Evolutionary conservation across 2,329 filamentous ascomycete species (phyloP), one percentile per base, ranked within the genome.

Genomic region (Metarhizium brunneum): DNA sequence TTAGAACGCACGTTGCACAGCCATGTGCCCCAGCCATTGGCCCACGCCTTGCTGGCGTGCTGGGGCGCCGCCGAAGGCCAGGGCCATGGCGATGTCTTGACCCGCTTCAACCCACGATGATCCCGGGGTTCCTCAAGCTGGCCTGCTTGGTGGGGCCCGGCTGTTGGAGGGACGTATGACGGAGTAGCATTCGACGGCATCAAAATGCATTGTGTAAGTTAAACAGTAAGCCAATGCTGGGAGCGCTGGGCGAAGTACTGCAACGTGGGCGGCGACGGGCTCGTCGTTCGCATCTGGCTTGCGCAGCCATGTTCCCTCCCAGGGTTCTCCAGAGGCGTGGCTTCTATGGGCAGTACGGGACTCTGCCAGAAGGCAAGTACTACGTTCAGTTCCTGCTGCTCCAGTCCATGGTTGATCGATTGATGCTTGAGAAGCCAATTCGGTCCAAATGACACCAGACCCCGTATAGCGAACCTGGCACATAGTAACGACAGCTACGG

Each of bases 21-120:
- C 57, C 71, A 75, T 74, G 73, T 75, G 73, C 67, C 64, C 64
- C 65, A 73, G 68, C 63, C 64, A 75, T 75, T 75, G 73, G 73
- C 59, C 68, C 64, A 67, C 64, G 62, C 62, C 55, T 49, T 57
- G 42, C 47, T 54, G 54, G 54, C 14, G 40, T 42, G 40, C 40
- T 42, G 40, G 47, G 50, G 57, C 42, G 51, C 47, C 45, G 18
- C 13, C 25, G 45, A 48, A 32, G 48, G 50, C 14, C 40, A 29
- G n/a, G 35, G 43, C 53, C 38, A 45, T 35, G 40, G 30, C 13
- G 6, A 14, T 29, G 20, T 6, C 45, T 48, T 48, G 45, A 43
- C 29, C 47, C 45, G 11, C 20, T 50, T 42, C 42, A 16, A 53
- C 47, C 53, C 53, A 40, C 48, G 51, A 47, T 43, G 42, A 53